Percentiles rank a stretch among this genome's conserved stretches.
These are phyloP conservation scores for Simplicillium aogashimaense DNA, from an alignment of 2,329 filamentous ascomycete species.

Conservation along the genomic window DNA sequence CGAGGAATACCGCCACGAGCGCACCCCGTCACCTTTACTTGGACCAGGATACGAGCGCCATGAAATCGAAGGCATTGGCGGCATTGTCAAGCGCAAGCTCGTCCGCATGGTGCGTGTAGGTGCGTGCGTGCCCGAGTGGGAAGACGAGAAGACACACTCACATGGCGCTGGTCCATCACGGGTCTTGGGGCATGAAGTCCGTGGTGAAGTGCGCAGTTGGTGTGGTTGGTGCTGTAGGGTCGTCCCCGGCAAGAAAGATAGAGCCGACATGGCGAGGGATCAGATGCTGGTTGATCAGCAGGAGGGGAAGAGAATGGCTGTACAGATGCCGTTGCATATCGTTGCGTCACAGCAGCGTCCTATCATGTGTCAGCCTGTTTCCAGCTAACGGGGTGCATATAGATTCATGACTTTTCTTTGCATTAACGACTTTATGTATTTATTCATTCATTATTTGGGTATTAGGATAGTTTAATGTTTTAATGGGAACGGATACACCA, in stretches of 20 bases:
- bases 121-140: constrained; percentile 75
- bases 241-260: constrained; percentile 48
- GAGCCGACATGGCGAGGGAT: constrained; percentile 8
- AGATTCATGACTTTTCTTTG: too few relatives aligned
- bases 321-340: not conserved
- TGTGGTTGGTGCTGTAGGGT: constrained; percentile 85
- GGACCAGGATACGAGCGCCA: constrained; percentile 72
- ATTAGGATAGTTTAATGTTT: too few relatives aligned
- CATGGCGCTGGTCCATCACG: constrained; percentile 37
- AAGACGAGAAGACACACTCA: constrained; percentile 51
- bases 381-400: not conserved
- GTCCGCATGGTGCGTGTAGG: constrained; percentile 75
- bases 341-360: not conserved
- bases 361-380: not conserved
- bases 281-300: not conserved
- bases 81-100: constrained; percentile 78
- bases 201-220: constrained; percentile 65
- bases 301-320: not conserved
- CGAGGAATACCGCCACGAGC: constrained; percentile 15
- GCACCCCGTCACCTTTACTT: constrained; percentile 40
- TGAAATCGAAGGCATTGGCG: constrained; percentile 86
- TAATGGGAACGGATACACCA: not conserved
- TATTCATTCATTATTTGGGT: not conserved
- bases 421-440: not conserved
- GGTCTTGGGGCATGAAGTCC: constrained; percentile 61